These are phyloP conservation scores for Cercospora berteroae DNA, from an alignment of 2,329 filamentous ascomycete genomes.

Conservation along the genomic window DNA sequence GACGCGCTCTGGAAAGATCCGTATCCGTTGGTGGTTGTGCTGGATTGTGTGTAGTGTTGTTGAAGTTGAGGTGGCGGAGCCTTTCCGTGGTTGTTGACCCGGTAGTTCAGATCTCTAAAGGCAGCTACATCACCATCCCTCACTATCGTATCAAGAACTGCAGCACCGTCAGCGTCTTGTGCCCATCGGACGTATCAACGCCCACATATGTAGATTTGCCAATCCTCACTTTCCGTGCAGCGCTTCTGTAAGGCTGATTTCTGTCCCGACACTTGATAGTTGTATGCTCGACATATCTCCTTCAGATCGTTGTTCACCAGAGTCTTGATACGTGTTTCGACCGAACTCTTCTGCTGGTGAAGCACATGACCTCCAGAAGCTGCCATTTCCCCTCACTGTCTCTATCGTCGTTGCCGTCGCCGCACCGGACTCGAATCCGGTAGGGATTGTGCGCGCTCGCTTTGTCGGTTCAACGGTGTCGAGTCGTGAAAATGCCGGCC, in stretches of 20 bases:
- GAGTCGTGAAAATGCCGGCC: neutral
- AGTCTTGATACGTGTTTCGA: slow-evolving; percentile 45
- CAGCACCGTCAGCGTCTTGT: slow-evolving; percentile 6
- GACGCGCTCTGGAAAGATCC: slow-evolving; percentile 5
- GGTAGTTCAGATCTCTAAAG: slow-evolving; percentile 42
- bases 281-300: slow-evolving; percentile 71
- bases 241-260: slow-evolving; percentile 79
- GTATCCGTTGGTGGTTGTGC: slow-evolving; percentile 19
- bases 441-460: neutral
- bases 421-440: neutral
- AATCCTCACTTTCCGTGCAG: slow-evolving; percentile 65
- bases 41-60: slow-evolving; percentile 9
- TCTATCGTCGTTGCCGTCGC: slow-evolving; percentile 2
- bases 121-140: slow-evolving; percentile 36
- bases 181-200: neutral
- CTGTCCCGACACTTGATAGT: slow-evolving; percentile 74
- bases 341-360: slow-evolving; percentile 39
- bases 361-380: slow-evolving; percentile 38
- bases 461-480: neutral
- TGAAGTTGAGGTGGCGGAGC: slow-evolving; percentile 16
- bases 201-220: neutral
- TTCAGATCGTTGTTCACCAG: slow-evolving; percentile 68
- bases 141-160: slow-evolving; percentile 43
- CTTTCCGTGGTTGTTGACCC: slow-evolving; percentile 43
- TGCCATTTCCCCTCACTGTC: slow-evolving; percentile 27